Conservation (phyloP, 345 rosid genomes). For the Stellera chamaejasme region DNA sequence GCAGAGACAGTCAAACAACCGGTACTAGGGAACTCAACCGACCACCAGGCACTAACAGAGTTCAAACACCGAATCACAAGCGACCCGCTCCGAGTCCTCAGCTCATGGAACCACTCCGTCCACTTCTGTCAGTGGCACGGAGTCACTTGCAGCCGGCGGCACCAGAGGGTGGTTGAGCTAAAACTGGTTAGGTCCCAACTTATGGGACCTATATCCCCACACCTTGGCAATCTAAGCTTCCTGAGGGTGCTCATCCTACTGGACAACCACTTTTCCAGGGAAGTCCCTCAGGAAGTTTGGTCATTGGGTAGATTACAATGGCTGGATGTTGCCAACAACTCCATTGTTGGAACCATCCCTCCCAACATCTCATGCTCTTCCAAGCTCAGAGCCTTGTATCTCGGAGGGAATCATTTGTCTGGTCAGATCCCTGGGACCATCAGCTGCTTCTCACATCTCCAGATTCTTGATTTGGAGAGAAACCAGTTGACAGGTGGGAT, state of each 20-base stretch:
- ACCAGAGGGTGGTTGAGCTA: not conserved
- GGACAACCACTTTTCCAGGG: slow-evolving; percentile 2
- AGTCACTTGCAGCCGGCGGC: not conserved
- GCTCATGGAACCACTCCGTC: not conserved
- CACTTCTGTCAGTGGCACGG: not conserved
- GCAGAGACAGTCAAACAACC: no score
- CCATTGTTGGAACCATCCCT: not conserved
- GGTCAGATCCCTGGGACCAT: slow-evolving; percentile 10
- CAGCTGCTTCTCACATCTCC: not conserved
- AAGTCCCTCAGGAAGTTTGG: slow-evolving; percentile 2
- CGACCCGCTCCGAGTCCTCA: not conserved
- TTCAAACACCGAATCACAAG: not conserved
- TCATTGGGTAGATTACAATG: not conserved
- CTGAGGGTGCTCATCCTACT: not conserved
- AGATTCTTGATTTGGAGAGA: accelerated
- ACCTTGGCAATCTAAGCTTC: not conserved
- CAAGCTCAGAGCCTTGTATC: accelerated
- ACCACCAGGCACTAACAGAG: not conserved
- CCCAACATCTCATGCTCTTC: not conserved
- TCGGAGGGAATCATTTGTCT: accelerated
- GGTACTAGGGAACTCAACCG: not conserved
- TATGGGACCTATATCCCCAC: not conserved
- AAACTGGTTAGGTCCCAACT: not conserved
- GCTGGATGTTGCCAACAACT: not conserved
- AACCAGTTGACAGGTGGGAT: slow-evolving; percentile 13